A percentile compares a stretch with the other conserved stretches of the same genome.
phyloP scores from a whole-genome alignment of 2,329 filamentous ascomycete species.

The Parastagonospora avenae region DNA sequence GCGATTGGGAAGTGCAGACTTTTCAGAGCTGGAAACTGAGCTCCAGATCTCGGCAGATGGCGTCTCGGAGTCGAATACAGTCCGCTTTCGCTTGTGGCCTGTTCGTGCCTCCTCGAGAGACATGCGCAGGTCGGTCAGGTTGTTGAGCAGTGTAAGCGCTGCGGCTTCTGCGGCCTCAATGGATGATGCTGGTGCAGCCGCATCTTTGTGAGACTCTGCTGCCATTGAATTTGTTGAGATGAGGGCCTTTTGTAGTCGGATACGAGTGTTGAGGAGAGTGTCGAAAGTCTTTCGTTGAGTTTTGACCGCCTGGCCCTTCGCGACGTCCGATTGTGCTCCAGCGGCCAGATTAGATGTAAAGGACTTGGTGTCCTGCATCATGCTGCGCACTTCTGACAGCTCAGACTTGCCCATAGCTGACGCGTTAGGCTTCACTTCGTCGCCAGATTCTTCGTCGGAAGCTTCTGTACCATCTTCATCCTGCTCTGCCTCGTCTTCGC shows the following conservation, averaged over 20 bases:
- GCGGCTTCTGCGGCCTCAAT: constrained; percentile 83
- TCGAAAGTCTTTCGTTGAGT: constrained; percentile 86
- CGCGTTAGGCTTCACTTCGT: constrained; percentile 36
- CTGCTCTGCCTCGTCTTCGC: constrained; percentile 54
- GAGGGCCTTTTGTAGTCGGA: constrained; percentile 90
- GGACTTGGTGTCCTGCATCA: constrained; percentile 70
- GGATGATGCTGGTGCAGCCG: constrained; percentile 52
- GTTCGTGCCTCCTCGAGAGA: constrained; percentile 60
- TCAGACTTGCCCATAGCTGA: constrained; percentile 51
- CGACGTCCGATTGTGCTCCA: constrained; percentile 75
- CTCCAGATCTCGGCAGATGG: constrained; percentile 73
- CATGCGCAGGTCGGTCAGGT: constrained; percentile 72
- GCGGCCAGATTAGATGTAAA: constrained; percentile 68
- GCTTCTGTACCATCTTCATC: constrained; percentile 50
- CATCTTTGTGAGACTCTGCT: constrained; percentile 26
- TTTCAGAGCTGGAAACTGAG: constrained; percentile 70
- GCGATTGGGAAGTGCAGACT: constrained; percentile 63
- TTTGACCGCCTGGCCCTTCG: constrained; percentile 86
- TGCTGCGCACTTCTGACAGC: constrained; percentile 65
- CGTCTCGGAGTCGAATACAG: constrained; percentile 58
- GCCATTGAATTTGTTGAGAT: constrained; percentile 73
- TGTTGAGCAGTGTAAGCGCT: constrained; percentile 82
- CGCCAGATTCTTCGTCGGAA: constrained; percentile 40
- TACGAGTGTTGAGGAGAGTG: constrained; percentile 83
- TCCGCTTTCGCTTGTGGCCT: constrained; percentile 65